Percentiles rank a stretch among this genome's conserved stretches.
Evolutionary conservation across 2,329 filamentous ascomycete species (phyloP).

Genomic region (Nemania sp.): DNA sequence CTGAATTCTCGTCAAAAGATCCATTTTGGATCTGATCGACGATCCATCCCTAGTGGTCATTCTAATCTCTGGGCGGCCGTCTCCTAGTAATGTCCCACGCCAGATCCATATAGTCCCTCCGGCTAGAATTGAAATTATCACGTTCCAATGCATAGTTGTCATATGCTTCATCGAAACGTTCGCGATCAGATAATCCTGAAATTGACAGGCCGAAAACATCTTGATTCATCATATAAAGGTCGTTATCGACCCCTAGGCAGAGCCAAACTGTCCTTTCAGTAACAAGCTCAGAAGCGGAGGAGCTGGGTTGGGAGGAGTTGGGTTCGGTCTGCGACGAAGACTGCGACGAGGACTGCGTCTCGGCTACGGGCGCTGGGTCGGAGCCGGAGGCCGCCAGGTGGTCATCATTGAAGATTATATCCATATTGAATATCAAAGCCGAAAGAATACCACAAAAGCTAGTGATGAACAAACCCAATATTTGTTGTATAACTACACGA

Average conservation of each 20-base stretch:
- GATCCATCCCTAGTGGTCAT: no score
- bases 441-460: constrained; percentile 1
- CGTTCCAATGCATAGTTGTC: neutral
- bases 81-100: no score
- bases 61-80: no score
- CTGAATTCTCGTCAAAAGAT: constrained; percentile 8
- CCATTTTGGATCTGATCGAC: neutral
- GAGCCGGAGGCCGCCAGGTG: constrained; percentile 13
- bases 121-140: no score
- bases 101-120: no score
- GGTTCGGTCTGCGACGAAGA: constrained; percentile 3
- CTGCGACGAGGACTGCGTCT: constrained; percentile 12
- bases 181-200: no score
- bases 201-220: no score
- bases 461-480: constrained; percentile 1
- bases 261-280: constrained; percentile 7
- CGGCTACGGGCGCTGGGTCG: constrained; percentile 12
- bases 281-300: constrained; percentile 9
- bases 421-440: constrained; percentile 4
- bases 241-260: constrained; percentile 11
- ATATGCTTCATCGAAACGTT: neutral
- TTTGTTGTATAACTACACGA: constrained; percentile 2
- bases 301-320: neutral
- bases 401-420: constrained; percentile 5
- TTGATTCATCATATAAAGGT: constrained; percentile 18